Base-by-base conservation (phyloP, 2,329 filamentous ascomycete genomes). In the Trematosphaeria pertusa region DNA sequence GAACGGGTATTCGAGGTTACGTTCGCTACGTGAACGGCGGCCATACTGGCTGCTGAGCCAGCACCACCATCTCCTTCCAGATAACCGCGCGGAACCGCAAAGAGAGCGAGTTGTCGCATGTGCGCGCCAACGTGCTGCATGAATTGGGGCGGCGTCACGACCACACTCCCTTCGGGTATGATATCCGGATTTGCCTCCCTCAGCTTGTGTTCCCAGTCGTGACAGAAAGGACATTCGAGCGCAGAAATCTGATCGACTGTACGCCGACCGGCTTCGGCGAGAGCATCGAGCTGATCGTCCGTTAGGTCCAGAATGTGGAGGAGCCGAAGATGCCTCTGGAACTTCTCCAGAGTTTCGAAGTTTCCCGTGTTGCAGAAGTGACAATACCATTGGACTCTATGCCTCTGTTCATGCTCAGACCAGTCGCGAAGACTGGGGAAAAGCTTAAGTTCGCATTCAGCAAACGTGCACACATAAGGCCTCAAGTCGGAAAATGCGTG, bases 321-420 rank as follows among this genome's bases (percentile, higher is more conserved):
- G n/a, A 44, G 40, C 9, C n/a, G 44, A 10, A 57, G 24, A 40
- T 60, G 54, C 9, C 37, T 26, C 17, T 47, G 22, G 15, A 56
- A 52, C 5, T 15, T 18, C 15, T 43, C 26, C 11, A 38, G 7
- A 4, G 54, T 41, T 12, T 33, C 9, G 22, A 43, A 48, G 15
- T 37, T 28, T 11, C 24, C 35, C 17, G 19, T 40, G 7, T 43
- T n/a, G 26, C 59, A 61, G 14, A 52, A 49, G 10, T 43, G 41
- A 34, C 61, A 65, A 7, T 22, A 18, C 56, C 56, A 64, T 26
- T 39, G 24, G 1, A 32, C 41, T 21, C 55, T 47, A 37, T 64
- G 61, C 12, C 19, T 18, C 20, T 52, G 28, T 10, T 63, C 56
- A 30, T 65, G 61, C 7, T 46, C 33, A 34, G 59, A 56, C 61